phyloP scores from a whole-genome alignment of 169 alveolate species.

The Plasmodium gaboni region DNA sequence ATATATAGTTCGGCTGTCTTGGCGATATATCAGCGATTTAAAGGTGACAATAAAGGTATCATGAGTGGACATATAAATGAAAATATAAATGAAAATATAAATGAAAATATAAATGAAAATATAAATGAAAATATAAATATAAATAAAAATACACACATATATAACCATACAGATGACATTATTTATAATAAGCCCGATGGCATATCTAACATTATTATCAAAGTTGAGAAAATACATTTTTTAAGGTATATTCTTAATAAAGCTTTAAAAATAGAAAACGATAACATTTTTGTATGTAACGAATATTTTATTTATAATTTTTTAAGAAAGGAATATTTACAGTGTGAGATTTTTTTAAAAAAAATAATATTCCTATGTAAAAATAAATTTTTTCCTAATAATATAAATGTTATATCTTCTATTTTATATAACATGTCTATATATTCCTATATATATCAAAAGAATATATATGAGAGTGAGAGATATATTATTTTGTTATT shows the following conservation, averaged over 20 bases:
- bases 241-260: conserved; percentile 20
- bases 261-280: conserved; percentile 32
- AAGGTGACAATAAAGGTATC: too few species aligned
- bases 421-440: conserved; percentile 32
- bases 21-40: neutral
- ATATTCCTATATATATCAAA: conserved; percentile 33
- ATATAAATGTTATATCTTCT: conserved; percentile 1
- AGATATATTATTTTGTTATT: conserved; percentile 25
- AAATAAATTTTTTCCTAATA: neutral
- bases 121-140: neutral
- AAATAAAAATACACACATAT: neutral
- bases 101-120: neutral
- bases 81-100: neutral
- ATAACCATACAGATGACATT: too few species aligned
- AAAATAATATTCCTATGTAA: conserved; percentile 9
- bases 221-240: neutral
- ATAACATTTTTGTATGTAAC: conserved; percentile 39
- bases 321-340: conserved; percentile 23
- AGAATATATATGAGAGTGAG: conserved; percentile 29
- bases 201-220: too few species aligned
- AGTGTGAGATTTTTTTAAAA: conserved; percentile 23
- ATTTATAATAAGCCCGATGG: too few species aligned
- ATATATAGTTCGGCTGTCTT: conserved; percentile 19
- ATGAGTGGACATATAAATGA: too few species aligned
- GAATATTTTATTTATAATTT: conserved; percentile 48